A percentile compares a stretch with the other conserved stretches of the same genome.
These are phyloP conservation scores for Trifolium repens DNA, from an alignment of 306 rosid species.

Conservation along the genomic window DNA sequence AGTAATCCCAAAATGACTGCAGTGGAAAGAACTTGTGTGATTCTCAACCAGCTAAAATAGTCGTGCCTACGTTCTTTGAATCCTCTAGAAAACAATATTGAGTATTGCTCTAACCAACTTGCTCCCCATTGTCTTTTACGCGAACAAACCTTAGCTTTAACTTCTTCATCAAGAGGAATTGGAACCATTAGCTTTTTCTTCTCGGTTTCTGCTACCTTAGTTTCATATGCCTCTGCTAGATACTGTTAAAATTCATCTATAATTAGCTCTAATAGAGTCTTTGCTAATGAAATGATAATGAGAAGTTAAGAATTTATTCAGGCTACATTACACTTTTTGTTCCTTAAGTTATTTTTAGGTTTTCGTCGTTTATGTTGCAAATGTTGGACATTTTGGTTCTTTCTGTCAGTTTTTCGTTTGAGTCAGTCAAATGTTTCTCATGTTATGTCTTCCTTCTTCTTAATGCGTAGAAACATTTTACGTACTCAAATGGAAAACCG, in stretches of 20 bases:
- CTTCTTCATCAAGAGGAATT: conserved; percentile 69
- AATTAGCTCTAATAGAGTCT: neutral
- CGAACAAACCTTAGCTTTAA: conserved; percentile 57
- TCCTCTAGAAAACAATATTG: conserved; percentile 74
- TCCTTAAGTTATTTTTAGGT: too few relatives aligned
- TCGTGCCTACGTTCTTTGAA: conserved; percentile 84
- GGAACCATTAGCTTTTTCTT: conserved; percentile 72
- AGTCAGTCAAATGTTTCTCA: too few relatives aligned
- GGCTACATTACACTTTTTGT: too few relatives aligned
- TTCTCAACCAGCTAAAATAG: conserved; percentile 95
- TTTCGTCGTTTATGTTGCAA: too few relatives aligned
- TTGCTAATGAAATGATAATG: neutral
- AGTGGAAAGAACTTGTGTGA: conserved; percentile 92
- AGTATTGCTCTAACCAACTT: conserved; percentile 83
- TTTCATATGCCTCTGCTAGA: conserved; percentile 86
- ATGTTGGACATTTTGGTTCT: too few relatives aligned
- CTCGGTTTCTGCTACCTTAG: conserved; percentile 72
- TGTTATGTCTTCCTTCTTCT: too few relatives aligned
- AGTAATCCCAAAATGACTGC: conserved; percentile 88
- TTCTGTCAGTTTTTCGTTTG: too few relatives aligned
- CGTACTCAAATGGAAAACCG: too few relatives aligned
- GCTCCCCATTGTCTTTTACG: conserved; percentile 80
- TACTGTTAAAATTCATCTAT: conserved; percentile 52
- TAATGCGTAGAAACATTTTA: too few relatives aligned
- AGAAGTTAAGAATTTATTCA: neutral